phyloP scores from a whole-genome alignment of 768 basidiomycete genomes.

The Auriscalpium microsporum region DNA sequence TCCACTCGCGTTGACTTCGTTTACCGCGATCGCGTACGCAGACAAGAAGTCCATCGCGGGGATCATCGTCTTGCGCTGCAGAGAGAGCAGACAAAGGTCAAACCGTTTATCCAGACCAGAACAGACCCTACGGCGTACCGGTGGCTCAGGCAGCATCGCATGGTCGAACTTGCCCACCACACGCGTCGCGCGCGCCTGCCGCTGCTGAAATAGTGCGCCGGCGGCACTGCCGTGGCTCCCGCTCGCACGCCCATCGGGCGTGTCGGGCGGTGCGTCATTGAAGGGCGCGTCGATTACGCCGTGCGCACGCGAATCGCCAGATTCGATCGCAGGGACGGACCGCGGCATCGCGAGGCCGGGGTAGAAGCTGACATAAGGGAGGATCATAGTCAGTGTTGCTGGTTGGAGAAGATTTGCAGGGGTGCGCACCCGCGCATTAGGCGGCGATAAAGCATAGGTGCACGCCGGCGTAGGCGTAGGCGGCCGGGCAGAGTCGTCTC shows the following conservation, averaged over 20 bases:
- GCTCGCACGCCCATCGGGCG: neutral
- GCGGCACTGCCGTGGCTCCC: neutral
- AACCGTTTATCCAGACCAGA: neutral
- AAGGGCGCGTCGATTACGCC: no score
- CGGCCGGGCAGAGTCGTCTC: conserved; percentile 85
- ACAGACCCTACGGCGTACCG: conserved; percentile 38
- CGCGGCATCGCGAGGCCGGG: no score
- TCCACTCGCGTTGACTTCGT: conserved; percentile 90
- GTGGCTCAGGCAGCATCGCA: conserved; percentile 71
- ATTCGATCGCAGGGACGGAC: no score
- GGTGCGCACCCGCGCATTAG: conserved; percentile 74
- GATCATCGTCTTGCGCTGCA: conserved; percentile 74
- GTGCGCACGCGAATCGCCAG: no score
- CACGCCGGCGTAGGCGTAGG: conserved; percentile 67
- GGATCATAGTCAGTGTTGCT: neutral
- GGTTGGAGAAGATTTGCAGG: neutral
- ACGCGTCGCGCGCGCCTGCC: conserved; percentile 24
- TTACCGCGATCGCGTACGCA: conserved; percentile 91
- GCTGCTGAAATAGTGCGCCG: neutral
- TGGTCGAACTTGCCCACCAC: conserved; percentile 79
- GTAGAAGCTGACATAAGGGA: no score
- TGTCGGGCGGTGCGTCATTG: neutral
- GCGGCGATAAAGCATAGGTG: conserved; percentile 82
- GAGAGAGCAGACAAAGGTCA: neutral
- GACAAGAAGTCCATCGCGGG: conserved; percentile 91